Conservation (phyloP, 805 yeast genomes). For the Starmerella stellata region DNA sequence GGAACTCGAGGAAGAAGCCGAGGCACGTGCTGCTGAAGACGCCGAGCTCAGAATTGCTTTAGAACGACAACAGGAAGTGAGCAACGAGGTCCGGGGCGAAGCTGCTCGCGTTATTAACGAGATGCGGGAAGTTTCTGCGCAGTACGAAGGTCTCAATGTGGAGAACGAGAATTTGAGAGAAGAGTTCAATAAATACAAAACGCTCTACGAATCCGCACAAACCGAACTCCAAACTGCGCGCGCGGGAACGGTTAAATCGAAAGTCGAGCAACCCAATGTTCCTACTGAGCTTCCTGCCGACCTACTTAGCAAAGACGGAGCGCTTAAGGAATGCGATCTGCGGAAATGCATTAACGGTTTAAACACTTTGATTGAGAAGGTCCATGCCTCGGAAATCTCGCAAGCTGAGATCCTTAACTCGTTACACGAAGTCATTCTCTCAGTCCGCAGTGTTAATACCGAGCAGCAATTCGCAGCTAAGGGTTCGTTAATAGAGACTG, state of each 20-base stretch:
- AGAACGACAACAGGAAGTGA: constrained; percentile 18
- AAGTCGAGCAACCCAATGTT: constrained; percentile 11
- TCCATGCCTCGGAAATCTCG: constrained; percentile 14
- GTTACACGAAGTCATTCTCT: constrained; percentile 22
- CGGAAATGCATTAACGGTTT: constrained; percentile 21
- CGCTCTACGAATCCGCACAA: constrained; percentile 19
- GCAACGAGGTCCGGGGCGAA: constrained; percentile 25
- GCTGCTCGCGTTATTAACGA: constrained; percentile 24
- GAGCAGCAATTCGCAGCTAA: not conserved
- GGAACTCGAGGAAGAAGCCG: not conserved
- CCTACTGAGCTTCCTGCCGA: constrained; percentile 1
- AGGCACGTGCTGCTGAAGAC: not conserved
- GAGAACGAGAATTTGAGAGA: constrained; percentile 19
- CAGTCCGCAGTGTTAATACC: constrained; percentile 19
- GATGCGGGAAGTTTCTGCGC: constrained; percentile 24
- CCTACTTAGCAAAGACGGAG: constrained; percentile 16
- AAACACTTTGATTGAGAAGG: constrained; percentile 21
- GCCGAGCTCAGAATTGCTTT: constrained; percentile 1
- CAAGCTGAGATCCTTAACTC: constrained; percentile 18
- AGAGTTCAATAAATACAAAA: constrained; percentile 25
- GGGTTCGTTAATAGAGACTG: constrained; percentile 37
- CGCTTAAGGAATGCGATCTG: constrained; percentile 17
- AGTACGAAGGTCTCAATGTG: constrained; percentile 15
- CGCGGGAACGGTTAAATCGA: constrained; percentile 5
- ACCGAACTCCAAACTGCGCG: constrained; percentile 18